phyloP scores from a whole-genome alignment of 2,329 filamentous ascomycete species.

The Teratosphaeria zuluensis region DNA sequence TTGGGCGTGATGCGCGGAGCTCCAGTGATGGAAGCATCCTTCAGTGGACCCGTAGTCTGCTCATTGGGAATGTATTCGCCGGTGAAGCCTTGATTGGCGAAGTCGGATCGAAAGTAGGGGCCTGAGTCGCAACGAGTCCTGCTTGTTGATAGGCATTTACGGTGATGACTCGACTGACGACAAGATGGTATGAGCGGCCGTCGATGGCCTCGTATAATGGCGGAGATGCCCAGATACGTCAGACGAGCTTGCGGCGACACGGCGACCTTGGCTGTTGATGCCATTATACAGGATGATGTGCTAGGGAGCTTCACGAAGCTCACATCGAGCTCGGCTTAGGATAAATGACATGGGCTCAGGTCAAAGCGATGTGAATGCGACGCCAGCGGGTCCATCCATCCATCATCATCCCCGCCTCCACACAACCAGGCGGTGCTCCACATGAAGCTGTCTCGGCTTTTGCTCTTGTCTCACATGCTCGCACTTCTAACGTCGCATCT shows the following conservation, averaged over 20 bases:
- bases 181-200: conserved; percentile 1
- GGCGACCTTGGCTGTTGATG: not conserved
- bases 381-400: not conserved
- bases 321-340: not conserved
- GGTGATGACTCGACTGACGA: conserved; percentile 1
- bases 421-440: no score
- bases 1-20: conserved; percentile 51
- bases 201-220: conserved; percentile 15
- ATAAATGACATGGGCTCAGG: not conserved
- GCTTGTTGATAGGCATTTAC: conserved; percentile 24
- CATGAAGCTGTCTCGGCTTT: no score
- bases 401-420: no score
- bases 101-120: conserved; percentile 52
- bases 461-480: no score
- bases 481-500: no score
- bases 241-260: conserved; percentile 29
- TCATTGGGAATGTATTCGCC: conserved; percentile 53
- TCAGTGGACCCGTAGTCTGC: conserved; percentile 54
- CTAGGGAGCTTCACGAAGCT: not conserved
- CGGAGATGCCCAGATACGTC: conserved; percentile 31
- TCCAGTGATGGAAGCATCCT: conserved; percentile 48
- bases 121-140: conserved; percentile 30
- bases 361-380: not conserved
- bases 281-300: not conserved
- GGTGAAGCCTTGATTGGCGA: conserved; percentile 53